Conservation (phyloP, 148 eudicot species). For the Persicaria tinctoria region DNA sequence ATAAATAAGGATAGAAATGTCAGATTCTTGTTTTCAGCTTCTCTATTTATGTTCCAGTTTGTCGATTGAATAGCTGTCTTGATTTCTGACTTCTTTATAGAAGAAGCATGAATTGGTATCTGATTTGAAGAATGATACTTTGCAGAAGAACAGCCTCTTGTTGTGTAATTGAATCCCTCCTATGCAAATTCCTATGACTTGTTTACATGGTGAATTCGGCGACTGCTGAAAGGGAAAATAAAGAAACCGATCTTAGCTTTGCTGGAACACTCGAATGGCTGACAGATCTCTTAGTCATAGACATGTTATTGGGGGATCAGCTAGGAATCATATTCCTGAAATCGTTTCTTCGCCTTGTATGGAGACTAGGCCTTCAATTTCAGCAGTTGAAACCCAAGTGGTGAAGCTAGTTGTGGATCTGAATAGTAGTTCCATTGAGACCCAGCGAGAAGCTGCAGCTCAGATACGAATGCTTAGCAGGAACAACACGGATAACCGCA, state of each 20-base stretch:
- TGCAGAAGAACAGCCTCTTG: neutral
- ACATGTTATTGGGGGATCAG: neutral
- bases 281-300: neutral
- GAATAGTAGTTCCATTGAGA: constrained; percentile 41
- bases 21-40: neutral
- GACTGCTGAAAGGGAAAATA: neutral
- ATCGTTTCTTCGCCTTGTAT: constrained; percentile 33
- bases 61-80: neutral
- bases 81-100: neutral
- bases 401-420: constrained; percentile 52
- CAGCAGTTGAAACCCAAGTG: constrained; percentile 45
- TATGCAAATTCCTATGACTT: neutral
- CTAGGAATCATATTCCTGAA: constrained; percentile 28
- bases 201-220: neutral
- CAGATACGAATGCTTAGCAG: constrained; percentile 67
- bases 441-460: constrained; percentile 44
- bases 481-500: constrained; percentile 64
- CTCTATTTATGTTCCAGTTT: neutral
- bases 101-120: neutral
- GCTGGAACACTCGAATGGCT: neutral
- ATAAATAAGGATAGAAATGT: neutral
- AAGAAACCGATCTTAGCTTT: neutral
- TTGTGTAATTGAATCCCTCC: neutral
- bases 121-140: neutral
- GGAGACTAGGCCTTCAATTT: constrained; percentile 37